These are phyloP conservation scores for Pseudocercospora cruenta DNA, from an alignment of 2,329 filamentous ascomycete genomes.

Conservation along the genomic window DNA sequence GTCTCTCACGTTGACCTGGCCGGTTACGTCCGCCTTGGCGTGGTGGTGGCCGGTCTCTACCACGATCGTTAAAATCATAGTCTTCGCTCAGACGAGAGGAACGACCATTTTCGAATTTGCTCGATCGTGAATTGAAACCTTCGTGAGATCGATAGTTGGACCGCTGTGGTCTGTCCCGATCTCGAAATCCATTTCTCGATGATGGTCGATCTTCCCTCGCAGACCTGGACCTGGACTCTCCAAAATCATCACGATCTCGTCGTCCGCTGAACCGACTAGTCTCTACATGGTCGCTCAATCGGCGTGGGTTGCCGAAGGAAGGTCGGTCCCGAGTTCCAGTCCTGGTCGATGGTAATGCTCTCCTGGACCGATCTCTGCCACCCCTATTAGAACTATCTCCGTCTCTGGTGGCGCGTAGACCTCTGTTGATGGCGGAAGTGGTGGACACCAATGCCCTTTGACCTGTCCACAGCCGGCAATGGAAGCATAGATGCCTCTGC, in stretches of 20 bases:
- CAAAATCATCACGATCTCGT: background rate
- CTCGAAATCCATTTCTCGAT: background rate
- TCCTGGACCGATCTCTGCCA: constrained; percentile 20
- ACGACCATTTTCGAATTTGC: background rate
- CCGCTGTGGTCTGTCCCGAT: background rate
- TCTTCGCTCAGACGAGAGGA: background rate
- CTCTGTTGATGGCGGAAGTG: constrained; percentile 69
- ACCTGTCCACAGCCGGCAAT: constrained; percentile 13
- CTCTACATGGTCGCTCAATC: background rate
- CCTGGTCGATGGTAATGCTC: constrained; percentile 2
- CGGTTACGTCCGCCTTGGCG: background rate
- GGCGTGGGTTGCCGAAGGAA: background rate
- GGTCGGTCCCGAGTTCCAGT: background rate
- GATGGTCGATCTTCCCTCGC: background rate
- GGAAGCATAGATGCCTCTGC: constrained; percentile 17
- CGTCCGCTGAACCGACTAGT: background rate
- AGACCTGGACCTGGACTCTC: background rate
- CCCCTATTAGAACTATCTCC: constrained; percentile 19
- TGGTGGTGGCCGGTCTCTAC: background rate
- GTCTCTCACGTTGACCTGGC: background rate
- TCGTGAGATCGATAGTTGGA: background rate
- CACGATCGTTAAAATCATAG: background rate
- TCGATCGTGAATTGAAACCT: background rate
- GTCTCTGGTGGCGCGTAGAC: constrained; percentile 54
- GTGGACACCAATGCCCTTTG: constrained; percentile 54